Percentiles rank a stretch among this genome's conserved stretches.
These are phyloP conservation scores for Pseudopithomyces chartarum DNA, from an alignment of 2,329 filamentous ascomycete species.

Conservation along the genomic window DNA sequence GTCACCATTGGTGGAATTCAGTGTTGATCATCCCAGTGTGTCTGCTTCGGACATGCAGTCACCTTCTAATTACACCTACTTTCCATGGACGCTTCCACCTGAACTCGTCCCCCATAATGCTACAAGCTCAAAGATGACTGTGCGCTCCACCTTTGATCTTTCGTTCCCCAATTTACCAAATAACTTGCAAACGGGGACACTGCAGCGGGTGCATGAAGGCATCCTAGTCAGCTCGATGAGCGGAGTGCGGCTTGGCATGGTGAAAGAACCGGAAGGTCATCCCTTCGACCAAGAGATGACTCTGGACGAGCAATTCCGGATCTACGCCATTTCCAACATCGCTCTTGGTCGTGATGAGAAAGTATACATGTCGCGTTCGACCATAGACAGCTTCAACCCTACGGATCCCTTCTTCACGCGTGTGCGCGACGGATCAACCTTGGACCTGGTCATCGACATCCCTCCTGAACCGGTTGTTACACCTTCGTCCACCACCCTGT, in stretches of 20 bases:
- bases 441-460: conserved; percentile 74
- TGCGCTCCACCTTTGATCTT: conserved; percentile 73
- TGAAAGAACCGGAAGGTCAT: conserved; percentile 61
- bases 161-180: conserved; percentile 65
- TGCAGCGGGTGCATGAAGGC: conserved; percentile 64
- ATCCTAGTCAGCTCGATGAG: conserved; percentile 65
- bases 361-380: conserved; percentile 76
- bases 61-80: conserved; percentile 80
- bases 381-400: conserved; percentile 69
- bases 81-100: conserved; percentile 88
- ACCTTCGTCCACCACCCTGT: conserved; percentile 19
- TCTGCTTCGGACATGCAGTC: conserved; percentile 61
- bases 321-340: conserved; percentile 81
- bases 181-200: conserved; percentile 52
- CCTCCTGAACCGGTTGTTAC: conserved; percentile 28
- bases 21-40: conserved; percentile 58
- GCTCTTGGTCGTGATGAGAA: conserved; percentile 86
- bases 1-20: conserved; percentile 60
- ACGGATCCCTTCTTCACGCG: conserved; percentile 84
- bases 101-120: conserved; percentile 76
- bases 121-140: conserved; percentile 73
- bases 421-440: conserved; percentile 70
- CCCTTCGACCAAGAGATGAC: conserved; percentile 44
- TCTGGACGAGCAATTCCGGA: conserved; percentile 62
- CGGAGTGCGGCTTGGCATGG: conserved; percentile 67